These are phyloP conservation scores for Corynespora cassiicola DNA, from an alignment of 2,329 filamentous ascomycete species.

Conservation along the genomic window DNA sequence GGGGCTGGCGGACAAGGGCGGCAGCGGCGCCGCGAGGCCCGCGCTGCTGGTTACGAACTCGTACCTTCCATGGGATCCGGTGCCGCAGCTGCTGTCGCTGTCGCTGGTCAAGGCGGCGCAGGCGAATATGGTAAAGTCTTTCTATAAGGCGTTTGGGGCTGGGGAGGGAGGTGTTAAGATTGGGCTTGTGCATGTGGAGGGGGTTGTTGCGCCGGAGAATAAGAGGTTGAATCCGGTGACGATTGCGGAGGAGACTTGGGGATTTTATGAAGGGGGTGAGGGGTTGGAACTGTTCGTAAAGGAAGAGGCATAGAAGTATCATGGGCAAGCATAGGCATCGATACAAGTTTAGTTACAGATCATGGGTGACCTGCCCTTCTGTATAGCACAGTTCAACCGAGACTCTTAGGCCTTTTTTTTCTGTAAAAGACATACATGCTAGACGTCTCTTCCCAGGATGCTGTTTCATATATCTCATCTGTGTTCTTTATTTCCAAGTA, in stretches of 20 bases:
- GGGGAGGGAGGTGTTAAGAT: conserved; percentile 55
- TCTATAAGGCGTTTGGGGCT: conserved; percentile 50
- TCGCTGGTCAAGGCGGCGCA: conserved; percentile 61
- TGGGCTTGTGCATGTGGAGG: conserved; percentile 56
- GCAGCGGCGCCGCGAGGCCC: conserved; percentile 45
- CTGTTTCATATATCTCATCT: no score
- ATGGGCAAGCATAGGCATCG: no score
- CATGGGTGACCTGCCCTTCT: no score
- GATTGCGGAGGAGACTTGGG: conserved; percentile 55
- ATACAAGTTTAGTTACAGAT: no score
- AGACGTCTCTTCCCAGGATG: no score
- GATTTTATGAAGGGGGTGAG: conserved; percentile 50
- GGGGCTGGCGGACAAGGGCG: conserved; percentile 36
- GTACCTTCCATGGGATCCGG: conserved; percentile 55
- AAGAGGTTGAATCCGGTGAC: conserved; percentile 52
- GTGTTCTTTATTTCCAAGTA: no score
- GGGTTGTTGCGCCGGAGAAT: conserved; percentile 49
- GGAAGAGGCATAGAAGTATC: conserved; percentile 15
- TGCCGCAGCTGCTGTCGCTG: conserved; percentile 56
- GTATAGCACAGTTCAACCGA: no score
- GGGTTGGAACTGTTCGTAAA: conserved; percentile 50
- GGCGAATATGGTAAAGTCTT: conserved; percentile 55
- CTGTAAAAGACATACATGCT: no score
- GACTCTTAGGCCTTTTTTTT: no score
- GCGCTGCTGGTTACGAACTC: conserved; percentile 59